Percentiles rank a stretch among this genome's conserved stretches.
Conservation (phyloP, 371 early-diverging fungal species). For the Lichtheimia corymbifera region DNA sequence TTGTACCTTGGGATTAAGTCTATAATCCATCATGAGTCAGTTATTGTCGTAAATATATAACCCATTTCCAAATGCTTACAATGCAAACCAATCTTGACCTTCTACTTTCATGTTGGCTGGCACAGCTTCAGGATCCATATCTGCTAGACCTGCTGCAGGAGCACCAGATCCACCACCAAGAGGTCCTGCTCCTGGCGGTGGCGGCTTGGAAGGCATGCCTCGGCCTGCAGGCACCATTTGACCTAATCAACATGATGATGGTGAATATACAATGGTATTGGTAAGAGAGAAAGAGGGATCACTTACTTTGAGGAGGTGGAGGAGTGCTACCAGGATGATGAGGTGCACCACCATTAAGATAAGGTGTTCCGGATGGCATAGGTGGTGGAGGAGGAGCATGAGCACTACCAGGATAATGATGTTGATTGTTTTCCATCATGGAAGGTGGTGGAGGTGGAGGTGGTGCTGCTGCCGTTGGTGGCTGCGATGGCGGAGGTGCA, state of each 20-base stretch:
- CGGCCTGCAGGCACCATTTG: slow-evolving; percentile 14
- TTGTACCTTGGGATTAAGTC: slow-evolving; percentile 71
- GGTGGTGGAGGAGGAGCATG: slow-evolving; percentile 18
- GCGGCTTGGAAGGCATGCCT: slow-evolving; percentile 16
- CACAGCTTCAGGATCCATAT: slow-evolving; percentile 55
- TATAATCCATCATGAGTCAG: slow-evolving; percentile 8
- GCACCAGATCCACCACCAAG: slow-evolving; percentile 10
- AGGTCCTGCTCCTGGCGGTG: slow-evolving; percentile 24
- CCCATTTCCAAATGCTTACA: slow-evolving; percentile 40
- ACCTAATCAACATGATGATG: not conserved
- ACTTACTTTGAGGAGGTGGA: slow-evolving; percentile 16
- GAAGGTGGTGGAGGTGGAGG: slow-evolving; percentile 15
- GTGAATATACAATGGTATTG: not conserved
- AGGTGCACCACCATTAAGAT: slow-evolving; percentile 43
- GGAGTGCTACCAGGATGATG: slow-evolving; percentile 43
- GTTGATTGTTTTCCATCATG: slow-evolving; percentile 21
- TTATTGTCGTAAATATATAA: not conserved
- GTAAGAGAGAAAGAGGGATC: not conserved
- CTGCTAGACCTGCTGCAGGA: slow-evolving; percentile 10
- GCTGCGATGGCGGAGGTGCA: slow-evolving; percentile 12
- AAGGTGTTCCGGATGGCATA: slow-evolving; percentile 26
- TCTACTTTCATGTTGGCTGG: slow-evolving; percentile 82
- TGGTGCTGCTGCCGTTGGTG: slow-evolving; percentile 12
- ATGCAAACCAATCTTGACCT: slow-evolving; percentile 87
- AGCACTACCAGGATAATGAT: slow-evolving; percentile 12